Base-by-base conservation (phyloP, 208 protist genomes). In the Acanthamoeba lenticulata region DNA sequence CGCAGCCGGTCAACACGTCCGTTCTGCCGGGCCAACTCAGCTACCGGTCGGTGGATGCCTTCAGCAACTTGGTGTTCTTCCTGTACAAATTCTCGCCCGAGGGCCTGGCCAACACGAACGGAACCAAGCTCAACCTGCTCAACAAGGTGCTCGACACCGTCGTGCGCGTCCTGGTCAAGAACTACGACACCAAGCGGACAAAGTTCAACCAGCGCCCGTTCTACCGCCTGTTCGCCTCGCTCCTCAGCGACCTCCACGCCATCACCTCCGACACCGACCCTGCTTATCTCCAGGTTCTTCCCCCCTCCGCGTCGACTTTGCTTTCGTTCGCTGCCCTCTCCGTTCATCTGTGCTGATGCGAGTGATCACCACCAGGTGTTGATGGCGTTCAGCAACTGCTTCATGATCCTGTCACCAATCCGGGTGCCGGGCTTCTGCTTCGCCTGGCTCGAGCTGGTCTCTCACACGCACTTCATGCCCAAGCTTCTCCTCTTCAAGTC, bases 191-290 rank as follows among this genome's bases (percentile, higher is more conserved):
- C 36, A 95, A 97, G 96, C 94, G 97, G 44, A 95, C 97, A 6
- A 94, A 98, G 34, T 99, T 99, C 95, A 98, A 99, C 95, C 99
- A 99, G 97, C 97, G 99, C 94, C 98, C 99, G 9, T 99, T 99
- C 95, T 97, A 99, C 79, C 97, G 99, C 9, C 96, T 99, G 52
- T 96, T 99, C 47, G 98, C 97, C 94, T 98, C 98, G 96, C 96
- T 99, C 15, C 97, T 99, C 13, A 92, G 97, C 74, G 98, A 98
- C 52, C 95, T 99, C 21, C 97, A 92, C 83, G 77, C 60, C 83
- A 65, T 90, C 69, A 95, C 96, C 62, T 69, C 92, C 4, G 67
- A 91, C 11, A 93, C 97, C 21, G 96, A 97, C 29, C 21, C 95
- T 15, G 81, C 95, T 40, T 69, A 96, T 32, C 47, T 96, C 0